phyloP scores from a whole-genome alignment of 2,329 filamentous ascomycete species.

The Colletotrichum tamarilloi region DNA sequence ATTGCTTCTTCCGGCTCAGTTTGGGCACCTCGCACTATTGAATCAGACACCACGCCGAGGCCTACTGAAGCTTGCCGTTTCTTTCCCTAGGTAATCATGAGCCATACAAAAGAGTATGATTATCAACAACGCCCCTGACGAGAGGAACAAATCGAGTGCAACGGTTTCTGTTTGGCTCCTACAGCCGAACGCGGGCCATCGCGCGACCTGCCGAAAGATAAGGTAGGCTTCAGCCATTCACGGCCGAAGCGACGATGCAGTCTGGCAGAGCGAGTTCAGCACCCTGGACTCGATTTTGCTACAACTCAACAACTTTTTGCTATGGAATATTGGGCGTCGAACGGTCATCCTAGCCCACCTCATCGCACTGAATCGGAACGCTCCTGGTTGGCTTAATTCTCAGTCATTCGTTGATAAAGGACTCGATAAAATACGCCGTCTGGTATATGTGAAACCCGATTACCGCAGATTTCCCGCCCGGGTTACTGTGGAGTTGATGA shows the following conservation, averaged over 20 bases:
- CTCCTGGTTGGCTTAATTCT: not conserved
- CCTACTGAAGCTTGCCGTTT: not conserved
- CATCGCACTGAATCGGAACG: not conserved
- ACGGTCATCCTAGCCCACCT: not conserved
- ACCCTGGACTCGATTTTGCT: not conserved
- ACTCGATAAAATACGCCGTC: conserved; percentile 4
- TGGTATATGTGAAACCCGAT: conserved; percentile 30
- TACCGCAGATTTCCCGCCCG: conserved; percentile 31
- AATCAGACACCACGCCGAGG: not conserved
- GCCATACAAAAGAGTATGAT: not conserved
- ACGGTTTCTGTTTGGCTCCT: not conserved
- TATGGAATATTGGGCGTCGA: not conserved
- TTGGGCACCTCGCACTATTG: not conserved
- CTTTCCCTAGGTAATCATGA: not conserved
- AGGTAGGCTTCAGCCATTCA: not conserved
- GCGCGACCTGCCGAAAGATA: not conserved
- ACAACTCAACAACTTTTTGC: not conserved
- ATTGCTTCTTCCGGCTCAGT: not conserved
- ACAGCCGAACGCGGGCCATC: not conserved
- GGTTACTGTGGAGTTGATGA: conserved; percentile 14
- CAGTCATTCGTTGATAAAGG: not conserved
- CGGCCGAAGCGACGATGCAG: not conserved
- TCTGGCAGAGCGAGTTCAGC: not conserved
- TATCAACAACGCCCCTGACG: not conserved
- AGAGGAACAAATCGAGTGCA: not conserved